Conservation (phyloP, 1,284 basidiomycete genomes). For the Fomes fomentarius region DNA sequence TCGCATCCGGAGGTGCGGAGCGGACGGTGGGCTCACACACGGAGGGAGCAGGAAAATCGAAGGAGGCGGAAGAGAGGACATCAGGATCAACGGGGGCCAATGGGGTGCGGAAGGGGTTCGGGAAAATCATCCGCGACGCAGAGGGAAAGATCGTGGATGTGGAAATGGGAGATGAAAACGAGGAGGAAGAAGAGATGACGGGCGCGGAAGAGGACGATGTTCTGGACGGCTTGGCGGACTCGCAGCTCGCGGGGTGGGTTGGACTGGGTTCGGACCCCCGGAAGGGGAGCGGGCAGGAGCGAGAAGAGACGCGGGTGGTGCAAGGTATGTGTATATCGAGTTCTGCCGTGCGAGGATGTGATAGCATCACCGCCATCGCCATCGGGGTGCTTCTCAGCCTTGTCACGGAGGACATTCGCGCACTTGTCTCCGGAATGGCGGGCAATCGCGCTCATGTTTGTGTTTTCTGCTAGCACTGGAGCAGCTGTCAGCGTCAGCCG, state of each 20-base stretch:
- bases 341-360: constrained; percentile 19
- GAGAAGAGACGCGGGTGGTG: constrained; percentile 32
- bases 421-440: constrained; percentile 9
- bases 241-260: constrained; percentile 39
- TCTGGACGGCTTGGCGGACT: constrained; percentile 28
- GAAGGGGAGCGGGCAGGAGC: constrained; percentile 19
- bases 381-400: constrained; percentile 21
- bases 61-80: not conserved
- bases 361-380: constrained; percentile 14
- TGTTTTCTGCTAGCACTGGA: constrained; percentile 45
- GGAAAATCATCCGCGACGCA: constrained; percentile 84
- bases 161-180: constrained; percentile 65
- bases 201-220: constrained; percentile 32
- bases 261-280: constrained; percentile 30
- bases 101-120: constrained; percentile 72
- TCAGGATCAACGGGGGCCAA: constrained; percentile 5
- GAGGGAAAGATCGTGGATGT: constrained; percentile 81
- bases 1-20: constrained; percentile 63
- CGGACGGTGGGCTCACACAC: constrained; percentile 13
- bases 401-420: constrained; percentile 8
- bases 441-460: constrained; percentile 19
- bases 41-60: constrained; percentile 10
- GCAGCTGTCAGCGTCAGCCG: constrained; percentile 43
- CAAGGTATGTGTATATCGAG: constrained; percentile 35
- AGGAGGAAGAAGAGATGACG: constrained; percentile 31